phyloP scores from a whole-genome alignment of 164 flowering plant genomes.

The Magnolia officinalis region DNA sequence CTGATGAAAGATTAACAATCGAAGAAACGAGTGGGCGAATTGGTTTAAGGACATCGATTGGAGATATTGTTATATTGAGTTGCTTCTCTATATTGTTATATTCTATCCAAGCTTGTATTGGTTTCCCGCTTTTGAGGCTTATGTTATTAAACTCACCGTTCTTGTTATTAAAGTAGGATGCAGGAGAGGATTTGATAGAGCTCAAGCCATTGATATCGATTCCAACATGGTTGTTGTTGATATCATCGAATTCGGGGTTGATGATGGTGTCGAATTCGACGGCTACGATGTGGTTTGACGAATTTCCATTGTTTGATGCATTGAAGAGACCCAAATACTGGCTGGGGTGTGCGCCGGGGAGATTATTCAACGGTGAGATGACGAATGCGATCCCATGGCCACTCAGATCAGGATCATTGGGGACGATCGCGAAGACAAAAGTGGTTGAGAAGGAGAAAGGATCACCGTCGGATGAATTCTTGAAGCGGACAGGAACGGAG shows the following conservation, averaged over 20 bases:
- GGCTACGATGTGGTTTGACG: conserved; percentile 14
- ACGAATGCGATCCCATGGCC: conserved; percentile 30
- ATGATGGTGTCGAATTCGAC: conserved; percentile 23
- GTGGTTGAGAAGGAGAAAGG: conserved; percentile 28
- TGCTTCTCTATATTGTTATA: conserved; percentile 13
- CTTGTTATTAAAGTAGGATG: conserved; percentile 13
- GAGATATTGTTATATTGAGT: conserved; percentile 26
- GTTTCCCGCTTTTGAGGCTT: conserved; percentile 16
- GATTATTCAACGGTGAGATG: conserved; percentile 13
- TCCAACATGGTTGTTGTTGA: conserved; percentile 23
- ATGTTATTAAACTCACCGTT: conserved; percentile 6
- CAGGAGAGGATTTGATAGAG: conserved; percentile 10
- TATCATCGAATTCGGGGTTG: conserved; percentile 10
- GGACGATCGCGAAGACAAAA: conserved; percentile 27
- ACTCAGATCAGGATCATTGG: background rate
- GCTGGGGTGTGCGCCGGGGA: conserved; percentile 8
- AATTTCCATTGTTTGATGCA: conserved; percentile 7
- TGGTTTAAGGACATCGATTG: conserved; percentile 32
- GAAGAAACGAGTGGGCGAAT: conserved; percentile 36
- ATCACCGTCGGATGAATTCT: conserved; percentile 3
- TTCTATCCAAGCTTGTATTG: conserved; percentile 28
- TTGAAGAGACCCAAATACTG: conserved; percentile 26
- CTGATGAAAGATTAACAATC: conserved; percentile 40
- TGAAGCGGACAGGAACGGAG: conserved; percentile 14
- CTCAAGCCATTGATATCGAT: conserved; percentile 19